These are phyloP conservation scores for Lippia alba DNA, from an alignment of 305 asterid genomes.

Conservation along the genomic window DNA sequence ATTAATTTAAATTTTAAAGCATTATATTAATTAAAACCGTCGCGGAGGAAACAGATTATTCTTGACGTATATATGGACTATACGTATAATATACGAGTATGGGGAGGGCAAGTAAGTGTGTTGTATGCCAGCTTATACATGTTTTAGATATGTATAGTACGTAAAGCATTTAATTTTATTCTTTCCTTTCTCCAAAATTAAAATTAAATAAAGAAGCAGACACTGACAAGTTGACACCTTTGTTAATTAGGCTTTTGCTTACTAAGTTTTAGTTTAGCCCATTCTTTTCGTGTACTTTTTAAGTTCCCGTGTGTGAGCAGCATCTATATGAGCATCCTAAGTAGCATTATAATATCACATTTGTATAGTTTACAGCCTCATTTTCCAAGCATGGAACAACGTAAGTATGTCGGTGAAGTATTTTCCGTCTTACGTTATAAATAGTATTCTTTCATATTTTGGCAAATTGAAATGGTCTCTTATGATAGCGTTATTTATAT, in stretches of 20 bases:
- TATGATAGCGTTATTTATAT: too few species aligned
- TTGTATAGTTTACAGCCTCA: neutral
- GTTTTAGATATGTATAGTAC: slow-evolving; percentile 21
- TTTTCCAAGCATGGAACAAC: slow-evolving; percentile 22
- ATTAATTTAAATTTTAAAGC: slow-evolving; percentile 1
- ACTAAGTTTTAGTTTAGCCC: neutral
- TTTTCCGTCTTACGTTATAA: slow-evolving; percentile 22
- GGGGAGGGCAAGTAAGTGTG: neutral
- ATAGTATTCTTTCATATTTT: neutral
- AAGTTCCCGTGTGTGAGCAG: neutral
- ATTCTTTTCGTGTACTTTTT: slow-evolving; percentile 12
- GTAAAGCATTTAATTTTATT: slow-evolving; percentile 47
- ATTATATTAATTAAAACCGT: too few species aligned
- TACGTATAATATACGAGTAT: slow-evolving; percentile 42
- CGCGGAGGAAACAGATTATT: slow-evolving; percentile 22
- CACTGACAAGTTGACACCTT: neutral
- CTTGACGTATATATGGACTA: slow-evolving; percentile 45
- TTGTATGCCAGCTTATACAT: slow-evolving; percentile 37
- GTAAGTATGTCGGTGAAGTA: slow-evolving; percentile 30
- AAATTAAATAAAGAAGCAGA: neutral
- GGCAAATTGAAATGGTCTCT: neutral
- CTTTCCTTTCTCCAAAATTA: slow-evolving; percentile 33
- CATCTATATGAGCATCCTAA: neutral
- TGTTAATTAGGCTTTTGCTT: slow-evolving; percentile 21
- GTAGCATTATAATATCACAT: neutral